Base-by-base conservation (phyloP, 1,139 yeast genomes). In the Candida freyschussii region DNA sequence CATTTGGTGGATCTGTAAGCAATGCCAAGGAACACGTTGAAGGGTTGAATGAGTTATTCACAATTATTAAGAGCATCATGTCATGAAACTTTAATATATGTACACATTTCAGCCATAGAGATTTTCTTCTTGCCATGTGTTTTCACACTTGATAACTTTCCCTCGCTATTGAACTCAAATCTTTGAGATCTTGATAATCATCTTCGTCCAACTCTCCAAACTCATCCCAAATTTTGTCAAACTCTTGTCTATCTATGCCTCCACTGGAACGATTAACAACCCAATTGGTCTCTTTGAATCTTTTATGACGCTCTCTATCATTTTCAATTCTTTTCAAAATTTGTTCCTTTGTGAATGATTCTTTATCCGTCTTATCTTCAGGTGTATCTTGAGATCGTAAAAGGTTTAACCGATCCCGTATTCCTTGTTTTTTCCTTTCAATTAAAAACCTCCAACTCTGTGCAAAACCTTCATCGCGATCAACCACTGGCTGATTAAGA, bases 301-400 rank as follows among this genome's bases (percentile, higher is more conserved):
- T 68, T 52, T 86, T 86, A 46, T 82, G 86, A 29, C 91, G 65
- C 53, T 86, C 96, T 44, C 95, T 62, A 53, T 86, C 95, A 41
- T 82, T 91, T 53, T 86, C 95, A 76, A 86, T 83, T 39, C 95
- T 63, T 24, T 72, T 64, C n/a, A 82, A 54, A 11, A 82, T 76
- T 45, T 80, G 81, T 29, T 71, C 67, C 36, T 67, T 67, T 2
- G 76, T 55, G 11, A 70, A 41, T 6, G 24, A 52, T 13, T 34
- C 35, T 6, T 29, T 16, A 12, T 26, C 29, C 26, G 55, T 43
- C 50, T 65, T 45, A 14, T 56, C 59, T 6, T 7, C 7, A 10
- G 31, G 22, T n/a, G 30, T 27, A 7, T 50, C 56, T 34, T 61
- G 63, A 7, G 43, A 12, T 4, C 55, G 27, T 10, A 43, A 21